Conservation (phyloP, 2,329 filamentous ascomycete species). For the Colletotrichum shisoi region DNA sequence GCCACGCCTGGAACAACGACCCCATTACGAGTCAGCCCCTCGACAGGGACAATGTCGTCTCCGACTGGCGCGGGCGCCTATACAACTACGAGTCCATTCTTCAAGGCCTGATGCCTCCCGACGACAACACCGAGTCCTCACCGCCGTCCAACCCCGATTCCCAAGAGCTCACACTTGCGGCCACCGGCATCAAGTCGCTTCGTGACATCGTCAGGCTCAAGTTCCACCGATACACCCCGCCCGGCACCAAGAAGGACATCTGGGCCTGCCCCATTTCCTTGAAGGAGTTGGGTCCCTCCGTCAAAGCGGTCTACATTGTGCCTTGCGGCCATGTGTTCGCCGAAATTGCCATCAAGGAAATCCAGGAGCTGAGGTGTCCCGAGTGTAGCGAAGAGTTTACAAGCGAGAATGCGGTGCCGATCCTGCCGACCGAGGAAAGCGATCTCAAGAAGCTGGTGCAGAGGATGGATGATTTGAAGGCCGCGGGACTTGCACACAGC, state of each 20-base stretch:
- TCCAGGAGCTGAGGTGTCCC: slow-evolving; percentile 68
- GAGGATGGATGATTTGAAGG: slow-evolving; percentile 72
- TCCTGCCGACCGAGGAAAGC: slow-evolving; percentile 74
- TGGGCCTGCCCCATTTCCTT: slow-evolving; percentile 89
- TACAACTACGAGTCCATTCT: slow-evolving; percentile 96
- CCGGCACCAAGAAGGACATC: slow-evolving; percentile 59
- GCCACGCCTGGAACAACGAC: slow-evolving; percentile 86
- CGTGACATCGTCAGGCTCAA: slow-evolving; percentile 88
- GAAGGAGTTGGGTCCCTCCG: slow-evolving; percentile 80
- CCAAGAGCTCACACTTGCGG: slow-evolving; percentile 52
- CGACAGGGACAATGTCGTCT: slow-evolving; percentile 75
- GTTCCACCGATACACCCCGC: slow-evolving; percentile 62
- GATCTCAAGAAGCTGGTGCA: slow-evolving; percentile 74
- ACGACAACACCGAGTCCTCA: slow-evolving; percentile 44
- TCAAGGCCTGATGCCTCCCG: slow-evolving; percentile 61
- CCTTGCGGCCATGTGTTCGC: slow-evolving; percentile 96
- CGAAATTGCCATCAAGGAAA: slow-evolving; percentile 82
- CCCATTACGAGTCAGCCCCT: slow-evolving; percentile 83
- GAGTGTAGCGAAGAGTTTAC: slow-evolving; percentile 81
- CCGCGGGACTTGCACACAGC: slow-evolving; percentile 80
- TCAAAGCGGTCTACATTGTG: slow-evolving; percentile 86
- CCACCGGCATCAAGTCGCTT: slow-evolving; percentile 75
- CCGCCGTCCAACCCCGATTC: slow-evolving; percentile 42
- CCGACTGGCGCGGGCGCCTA: slow-evolving; percentile 81
- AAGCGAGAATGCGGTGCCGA: slow-evolving; percentile 78